These are phyloP conservation scores for Geotrichum macrosporum DNA, from an alignment of 1,139 yeast genomes.

Conservation along the genomic window DNA sequence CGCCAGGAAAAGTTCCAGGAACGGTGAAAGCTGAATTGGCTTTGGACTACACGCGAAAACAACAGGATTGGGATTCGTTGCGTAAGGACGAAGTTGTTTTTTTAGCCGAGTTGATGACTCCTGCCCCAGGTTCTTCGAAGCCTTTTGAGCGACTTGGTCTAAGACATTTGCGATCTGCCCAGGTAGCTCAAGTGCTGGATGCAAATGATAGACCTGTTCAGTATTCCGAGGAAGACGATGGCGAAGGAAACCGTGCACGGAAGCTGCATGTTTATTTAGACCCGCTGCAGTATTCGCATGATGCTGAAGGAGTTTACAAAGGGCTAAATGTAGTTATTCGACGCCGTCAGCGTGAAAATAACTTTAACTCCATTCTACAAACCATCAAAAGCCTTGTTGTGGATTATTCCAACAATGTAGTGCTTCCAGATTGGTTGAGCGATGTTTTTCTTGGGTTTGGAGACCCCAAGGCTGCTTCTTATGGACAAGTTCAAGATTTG, in stretches of 20 bases:
- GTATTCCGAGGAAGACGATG: slow-evolving; percentile 11
- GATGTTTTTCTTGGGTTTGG: slow-evolving; percentile 41
- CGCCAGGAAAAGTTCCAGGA: slow-evolving; percentile 12
- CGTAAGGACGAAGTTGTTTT: slow-evolving; percentile 35
- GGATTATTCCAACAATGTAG: slow-evolving; percentile 18
- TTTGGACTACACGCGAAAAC: slow-evolving; percentile 22
- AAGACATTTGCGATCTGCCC: slow-evolving; percentile 29
- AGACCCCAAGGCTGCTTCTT: slow-evolving; percentile 28
- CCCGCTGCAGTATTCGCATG: slow-evolving; percentile 14
- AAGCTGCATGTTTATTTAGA: slow-evolving; percentile 24
- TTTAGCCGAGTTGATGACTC: slow-evolving; percentile 27
- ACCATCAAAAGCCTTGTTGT: slow-evolving; percentile 25
- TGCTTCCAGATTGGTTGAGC: slow-evolving; percentile 40
- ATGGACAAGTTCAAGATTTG: slow-evolving; percentile 19
- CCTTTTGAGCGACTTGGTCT: slow-evolving; percentile 26
- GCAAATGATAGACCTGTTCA: slow-evolving; percentile 22
- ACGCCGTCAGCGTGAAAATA: slow-evolving; percentile 27
- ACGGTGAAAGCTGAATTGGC: slow-evolving; percentile 17
- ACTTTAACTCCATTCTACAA: slow-evolving; percentile 29
- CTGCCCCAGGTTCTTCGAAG: slow-evolving; percentile 19
- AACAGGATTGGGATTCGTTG: slow-evolving; percentile 38
- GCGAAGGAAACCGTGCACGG: slow-evolving; percentile 20
- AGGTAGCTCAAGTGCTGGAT: slow-evolving; percentile 28
- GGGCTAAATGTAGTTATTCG: slow-evolving; percentile 29
- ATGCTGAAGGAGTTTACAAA: slow-evolving; percentile 9